These are phyloP conservation scores for Alternaria sp. DNA, from an alignment of 2,329 filamentous ascomycete species.

Conservation along the genomic window DNA sequence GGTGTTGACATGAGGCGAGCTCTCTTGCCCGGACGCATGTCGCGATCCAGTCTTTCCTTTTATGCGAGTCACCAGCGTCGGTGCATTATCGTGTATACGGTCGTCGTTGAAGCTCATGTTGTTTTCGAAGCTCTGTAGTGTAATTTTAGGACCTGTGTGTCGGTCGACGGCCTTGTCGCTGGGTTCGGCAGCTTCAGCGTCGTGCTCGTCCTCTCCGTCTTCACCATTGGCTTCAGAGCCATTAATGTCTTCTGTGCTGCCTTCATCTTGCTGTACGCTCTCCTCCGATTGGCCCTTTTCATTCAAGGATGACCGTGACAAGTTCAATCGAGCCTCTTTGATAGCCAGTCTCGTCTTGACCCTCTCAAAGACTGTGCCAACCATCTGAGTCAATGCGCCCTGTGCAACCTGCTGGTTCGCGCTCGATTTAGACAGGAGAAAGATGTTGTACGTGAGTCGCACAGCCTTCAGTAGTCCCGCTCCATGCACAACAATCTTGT, in stretches of 20 bases:
- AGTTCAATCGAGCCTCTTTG: slow-evolving; percentile 79
- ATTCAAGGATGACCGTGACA: slow-evolving; percentile 56
- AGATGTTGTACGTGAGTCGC: slow-evolving; percentile 98
- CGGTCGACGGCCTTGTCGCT: slow-evolving; percentile 57
- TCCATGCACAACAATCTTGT: slow-evolving; percentile 98
- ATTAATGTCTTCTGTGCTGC: slow-evolving; percentile 35
- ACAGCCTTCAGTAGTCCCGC: slow-evolving; percentile 96
- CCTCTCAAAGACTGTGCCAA: slow-evolving; percentile 95
- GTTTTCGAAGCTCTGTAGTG: slow-evolving; percentile 74
- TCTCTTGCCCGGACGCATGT: slow-evolving; percentile 55
- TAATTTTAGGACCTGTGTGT: slow-evolving; percentile 66
- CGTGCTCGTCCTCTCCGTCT: slow-evolving; percentile 52
- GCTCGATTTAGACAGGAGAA: slow-evolving; percentile 91
- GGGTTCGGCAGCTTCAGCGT: slow-evolving; percentile 49
- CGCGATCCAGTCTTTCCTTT: slow-evolving; percentile 57
- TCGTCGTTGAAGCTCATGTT: slow-evolving; percentile 72
- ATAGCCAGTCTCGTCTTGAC: slow-evolving; percentile 86
- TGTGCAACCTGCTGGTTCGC: slow-evolving; percentile 97
- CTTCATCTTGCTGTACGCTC: slow-evolving; percentile 38
- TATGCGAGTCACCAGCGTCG: slow-evolving; percentile 71
- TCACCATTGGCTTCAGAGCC: slow-evolving; percentile 48
- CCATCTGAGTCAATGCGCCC: slow-evolving; percentile 97
- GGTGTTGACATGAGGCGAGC: slow-evolving; percentile 60
- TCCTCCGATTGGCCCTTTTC: slow-evolving; percentile 47
- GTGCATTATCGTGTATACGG: slow-evolving; percentile 71